A percentile compares a stretch with the other conserved stretches of the same genome.
Conservation (phyloP, 768 basidiomycete species). For the Suillus ampliporus region DNA sequence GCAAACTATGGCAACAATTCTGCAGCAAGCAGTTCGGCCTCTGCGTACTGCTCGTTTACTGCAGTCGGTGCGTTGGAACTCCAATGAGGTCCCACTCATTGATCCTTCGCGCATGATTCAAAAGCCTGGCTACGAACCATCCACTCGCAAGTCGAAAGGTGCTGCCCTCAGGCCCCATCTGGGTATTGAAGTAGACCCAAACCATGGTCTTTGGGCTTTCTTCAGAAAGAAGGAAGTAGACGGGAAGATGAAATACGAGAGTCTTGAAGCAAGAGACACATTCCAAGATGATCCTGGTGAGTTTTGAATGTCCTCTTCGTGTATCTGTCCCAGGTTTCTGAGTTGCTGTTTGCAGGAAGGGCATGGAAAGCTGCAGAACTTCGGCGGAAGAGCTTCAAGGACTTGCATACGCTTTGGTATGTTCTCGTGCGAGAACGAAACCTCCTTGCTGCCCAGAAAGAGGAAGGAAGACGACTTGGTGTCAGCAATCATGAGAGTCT, state of each 20-base stretch:
- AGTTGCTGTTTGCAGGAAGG: conserved; percentile 63
- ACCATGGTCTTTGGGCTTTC: conserved; percentile 81
- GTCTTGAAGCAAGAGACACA: conserved; percentile 40
- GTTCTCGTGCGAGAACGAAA: conserved; percentile 88
- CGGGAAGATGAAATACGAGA: conserved; percentile 61
- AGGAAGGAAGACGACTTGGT: conserved; percentile 73
- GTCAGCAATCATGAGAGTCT: conserved; percentile 37
- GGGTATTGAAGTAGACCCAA: conserved; percentile 51
- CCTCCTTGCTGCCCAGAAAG: conserved; percentile 84
- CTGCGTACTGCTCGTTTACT: conserved; percentile 22
- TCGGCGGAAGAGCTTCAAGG: conserved; percentile 88
- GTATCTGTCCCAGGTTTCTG: conserved; percentile 2
- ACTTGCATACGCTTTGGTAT: conserved; percentile 96
- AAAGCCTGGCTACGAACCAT: neutral
- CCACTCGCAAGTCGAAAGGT: conserved; percentile 19
- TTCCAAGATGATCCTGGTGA: conserved; percentile 42
- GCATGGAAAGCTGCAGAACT: conserved; percentile 89
- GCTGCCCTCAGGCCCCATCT: conserved; percentile 49
- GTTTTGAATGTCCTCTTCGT: conserved; percentile 17
- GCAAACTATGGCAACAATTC: conserved; percentile 26
- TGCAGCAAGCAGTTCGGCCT: conserved; percentile 28
- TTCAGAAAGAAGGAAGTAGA: conserved; percentile 64
- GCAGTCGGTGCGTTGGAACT: conserved; percentile 25
- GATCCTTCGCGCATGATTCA: conserved; percentile 11
- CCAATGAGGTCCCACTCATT: conserved; percentile 22